Evolutionary conservation across 805 yeast species (phyloP).

Genomic region (Barnettozyma siamensis): DNA sequence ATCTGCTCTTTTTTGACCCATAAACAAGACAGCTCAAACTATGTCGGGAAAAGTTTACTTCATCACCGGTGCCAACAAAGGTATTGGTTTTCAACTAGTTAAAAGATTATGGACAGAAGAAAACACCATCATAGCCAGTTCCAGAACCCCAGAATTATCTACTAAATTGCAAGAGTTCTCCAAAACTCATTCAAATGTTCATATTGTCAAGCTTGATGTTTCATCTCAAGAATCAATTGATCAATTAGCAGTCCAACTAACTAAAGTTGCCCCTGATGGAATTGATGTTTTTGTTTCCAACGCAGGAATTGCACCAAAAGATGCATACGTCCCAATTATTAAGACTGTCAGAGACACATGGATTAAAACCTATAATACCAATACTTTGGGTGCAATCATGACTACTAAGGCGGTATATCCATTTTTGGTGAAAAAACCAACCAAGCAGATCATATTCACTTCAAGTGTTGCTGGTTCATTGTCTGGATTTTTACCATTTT

Average conservation of each 20-base stretch:
- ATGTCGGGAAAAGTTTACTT: neutral
- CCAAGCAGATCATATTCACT: neutral
- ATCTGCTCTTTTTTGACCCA: too few relatives aligned
- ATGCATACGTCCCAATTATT: neutral
- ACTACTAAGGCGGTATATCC: neutral
- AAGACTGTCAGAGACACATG: neutral
- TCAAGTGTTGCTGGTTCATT: neutral
- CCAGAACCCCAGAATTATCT: neutral
- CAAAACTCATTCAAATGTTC: neutral
- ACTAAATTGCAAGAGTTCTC: neutral
- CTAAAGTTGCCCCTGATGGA: neutral
- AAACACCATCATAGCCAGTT: neutral
- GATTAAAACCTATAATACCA: neutral
- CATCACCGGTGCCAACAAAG: neutral
- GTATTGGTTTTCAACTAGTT: neutral
- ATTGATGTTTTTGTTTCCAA: neutral
- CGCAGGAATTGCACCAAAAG: neutral
- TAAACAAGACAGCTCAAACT: slow-evolving; percentile 9
- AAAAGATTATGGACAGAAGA: neutral
- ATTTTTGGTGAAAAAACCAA: too few relatives aligned
- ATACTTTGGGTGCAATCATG: neutral
- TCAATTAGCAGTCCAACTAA: neutral
- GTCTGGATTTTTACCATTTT: too few relatives aligned
- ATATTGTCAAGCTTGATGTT: neutral
- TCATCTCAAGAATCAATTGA: neutral